Evolutionary conservation across 2,329 filamentous ascomycete genomes (phyloP).

Genomic region (Lasiodiplodia citricola): DNA sequence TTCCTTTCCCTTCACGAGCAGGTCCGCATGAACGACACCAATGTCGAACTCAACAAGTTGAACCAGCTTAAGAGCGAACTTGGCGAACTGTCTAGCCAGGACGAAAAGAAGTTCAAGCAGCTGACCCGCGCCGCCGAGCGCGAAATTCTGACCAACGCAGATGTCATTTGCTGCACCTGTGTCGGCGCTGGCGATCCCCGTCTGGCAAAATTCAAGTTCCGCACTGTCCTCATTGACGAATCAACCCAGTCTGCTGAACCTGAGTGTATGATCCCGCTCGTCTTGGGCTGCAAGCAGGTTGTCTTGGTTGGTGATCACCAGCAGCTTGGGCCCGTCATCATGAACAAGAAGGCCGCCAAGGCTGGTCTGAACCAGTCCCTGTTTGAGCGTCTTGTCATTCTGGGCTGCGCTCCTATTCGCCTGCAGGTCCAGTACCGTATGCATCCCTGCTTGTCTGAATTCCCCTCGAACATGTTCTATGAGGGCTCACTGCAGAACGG

Average conservation of each 20-base stretch:
- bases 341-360: conserved; percentile 99
- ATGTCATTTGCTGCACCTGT: conserved; percentile 98
- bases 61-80: conserved; percentile 90
- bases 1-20: conserved; percentile 96
- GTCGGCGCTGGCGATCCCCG: conserved; percentile 96
- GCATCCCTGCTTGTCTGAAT: conserved; percentile 96
- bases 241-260: conserved; percentile 98
- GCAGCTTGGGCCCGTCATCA: conserved; percentile 96
- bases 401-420: conserved; percentile 88
- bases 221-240: conserved; percentile 96
- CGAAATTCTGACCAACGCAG: conserved; percentile 92
- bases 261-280: conserved; percentile 97
- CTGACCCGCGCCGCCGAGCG: conserved; percentile 91
- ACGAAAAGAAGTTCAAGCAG: conserved; percentile 98
- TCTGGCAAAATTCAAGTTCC: conserved; percentile 95
- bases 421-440: conserved; percentile 98
- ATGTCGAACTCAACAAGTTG: conserved; percentile 89
- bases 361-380: conserved; percentile 97
- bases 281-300: conserved; percentile 97
- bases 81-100: conserved; percentile 89
- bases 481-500: conserved; percentile 97
- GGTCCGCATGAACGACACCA: conserved; percentile 96
- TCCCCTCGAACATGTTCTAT: conserved; percentile 99
- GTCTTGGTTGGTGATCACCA: conserved; percentile 99
- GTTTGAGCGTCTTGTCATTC: conserved; percentile 92